Base-by-base conservation (phyloP, 2,329 filamentous ascomycete genomes). In the Trichophyton benhamiae region DNA sequence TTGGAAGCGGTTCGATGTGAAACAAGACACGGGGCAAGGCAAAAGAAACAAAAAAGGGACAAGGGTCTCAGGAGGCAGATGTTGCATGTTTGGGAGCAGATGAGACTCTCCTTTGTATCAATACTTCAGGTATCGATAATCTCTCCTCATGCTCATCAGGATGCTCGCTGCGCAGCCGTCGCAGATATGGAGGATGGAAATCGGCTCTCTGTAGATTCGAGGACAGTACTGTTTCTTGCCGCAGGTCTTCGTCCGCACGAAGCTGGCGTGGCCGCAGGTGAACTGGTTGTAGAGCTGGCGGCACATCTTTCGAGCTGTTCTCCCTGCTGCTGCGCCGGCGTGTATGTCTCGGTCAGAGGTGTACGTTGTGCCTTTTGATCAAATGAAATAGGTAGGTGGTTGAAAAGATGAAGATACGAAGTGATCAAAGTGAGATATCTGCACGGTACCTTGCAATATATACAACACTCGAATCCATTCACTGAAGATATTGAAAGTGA, bases 141-240 rank as follows among this genome's bases (percentile, higher is more conserved):
- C 49, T 15, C 49, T 22, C 22, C 53, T 63, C 60, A 65, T 64
- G 25, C 41, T 58, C 8, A 64, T 44, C 33, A 65, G 57, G 22
- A 65, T 64, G 6, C 13, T 38, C 1, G 64, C 64, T 3, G 64
- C 64, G 44, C 64, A 65, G 20, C 55, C 42, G n/a, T 65, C 61
- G 30, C 64, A 65, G n/a, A 65, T 64, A 27, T 65, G 57, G 33
- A 46, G 20, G 6, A 62, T 17, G 15, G 17, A 36, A 11, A 52
- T 60, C 3, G 33, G 42, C 15, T 64, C 33, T 15, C 42, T 59
- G 11, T n/a, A 36, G 52, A 65, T 63, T 8, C 36, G 30, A 25
- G 64, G 64, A 25, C 64, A 65, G 22, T 61, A 64, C 27, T 63
- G 63, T 36, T 64, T 65, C 52, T 60, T 63, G 17, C 64, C 64